Conservation (phyloP, 2,329 filamentous ascomycete genomes). For the Conoideocrella luteorostrata region DNA sequence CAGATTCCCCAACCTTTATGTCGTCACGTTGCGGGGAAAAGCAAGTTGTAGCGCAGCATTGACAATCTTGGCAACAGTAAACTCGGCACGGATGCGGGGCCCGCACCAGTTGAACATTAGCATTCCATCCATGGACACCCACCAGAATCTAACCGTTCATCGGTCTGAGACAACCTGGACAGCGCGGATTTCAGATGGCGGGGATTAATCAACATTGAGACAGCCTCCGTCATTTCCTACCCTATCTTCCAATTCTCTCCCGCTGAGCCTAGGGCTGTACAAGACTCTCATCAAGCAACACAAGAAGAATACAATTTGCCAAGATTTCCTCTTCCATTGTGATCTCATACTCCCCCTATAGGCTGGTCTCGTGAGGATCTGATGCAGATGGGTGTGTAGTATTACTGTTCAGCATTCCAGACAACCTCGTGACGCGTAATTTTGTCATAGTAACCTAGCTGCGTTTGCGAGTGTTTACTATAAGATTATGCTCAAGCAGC, state of each 20-base stretch:
- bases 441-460: no score
- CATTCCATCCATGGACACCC: no score
- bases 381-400: constrained; percentile 3
- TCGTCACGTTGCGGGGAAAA: no score
- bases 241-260: no score
- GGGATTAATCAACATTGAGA: not conserved
- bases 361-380: constrained; percentile 4
- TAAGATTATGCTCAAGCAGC: not conserved
- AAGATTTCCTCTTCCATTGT: not conserved
- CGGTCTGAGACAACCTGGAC: not conserved
- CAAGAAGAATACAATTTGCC: not conserved
- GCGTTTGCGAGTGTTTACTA: no score
- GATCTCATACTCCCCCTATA: not conserved
- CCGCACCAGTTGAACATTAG: not conserved
- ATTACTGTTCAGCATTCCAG: constrained; percentile 5
- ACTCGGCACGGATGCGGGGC: no score
- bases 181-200: not conserved
- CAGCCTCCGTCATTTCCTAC: no score
- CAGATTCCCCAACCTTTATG: no score
- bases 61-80: no score
- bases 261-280: no score
- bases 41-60: no score
- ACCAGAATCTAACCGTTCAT: not conserved
- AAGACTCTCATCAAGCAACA: not conserved
- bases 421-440: constrained; percentile 1